phyloP scores from a whole-genome alignment of 108 stramenopile genomes.

The Mayamaea pseudoterrestris region DNA sequence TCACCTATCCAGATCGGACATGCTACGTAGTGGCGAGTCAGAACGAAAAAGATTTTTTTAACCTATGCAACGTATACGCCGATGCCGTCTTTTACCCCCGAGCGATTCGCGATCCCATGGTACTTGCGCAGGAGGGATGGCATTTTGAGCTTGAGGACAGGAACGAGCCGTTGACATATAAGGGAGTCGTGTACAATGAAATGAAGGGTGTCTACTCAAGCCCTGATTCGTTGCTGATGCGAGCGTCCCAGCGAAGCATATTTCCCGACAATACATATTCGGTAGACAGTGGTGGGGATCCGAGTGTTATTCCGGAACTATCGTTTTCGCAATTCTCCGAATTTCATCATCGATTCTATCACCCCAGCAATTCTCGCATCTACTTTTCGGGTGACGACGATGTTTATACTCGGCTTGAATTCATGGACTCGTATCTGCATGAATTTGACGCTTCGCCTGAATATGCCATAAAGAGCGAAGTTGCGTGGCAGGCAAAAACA shows the following conservation, averaged over 20 bases:
- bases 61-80: slow-evolving; percentile 96
- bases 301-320: slow-evolving; percentile 85
- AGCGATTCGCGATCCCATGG: slow-evolving; percentile 81
- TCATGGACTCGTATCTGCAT: slow-evolving; percentile 84
- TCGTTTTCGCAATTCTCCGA: slow-evolving; percentile 88
- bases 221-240: slow-evolving; percentile 78
- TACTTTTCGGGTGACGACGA: slow-evolving; percentile 94
- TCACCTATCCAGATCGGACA: slow-evolving; percentile 97
- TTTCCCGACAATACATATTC: slow-evolving; percentile 95
- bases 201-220: slow-evolving; percentile 99
- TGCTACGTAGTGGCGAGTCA: slow-evolving; percentile 97
- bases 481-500: slow-evolving; percentile 61
- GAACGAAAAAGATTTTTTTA: slow-evolving; percentile 97
- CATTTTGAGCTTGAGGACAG: slow-evolving; percentile 90
- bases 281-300: slow-evolving; percentile 95
- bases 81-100: slow-evolving; percentile 96
- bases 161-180: slow-evolving; percentile 82
- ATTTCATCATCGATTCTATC: slow-evolving; percentile 91
- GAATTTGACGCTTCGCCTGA: slow-evolving; percentile 78
- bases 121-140: slow-evolving; percentile 96
- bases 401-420: slow-evolving; percentile 69
- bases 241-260: slow-evolving; percentile 83
- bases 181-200: slow-evolving; percentile 99
- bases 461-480: slow-evolving; percentile 40
- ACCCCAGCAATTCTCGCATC: slow-evolving; percentile 91